These are phyloP conservation scores for Pseudonitzschia delicatissima DNA, from an alignment of 108 stramenopile genomes.

Conservation along the genomic window DNA sequence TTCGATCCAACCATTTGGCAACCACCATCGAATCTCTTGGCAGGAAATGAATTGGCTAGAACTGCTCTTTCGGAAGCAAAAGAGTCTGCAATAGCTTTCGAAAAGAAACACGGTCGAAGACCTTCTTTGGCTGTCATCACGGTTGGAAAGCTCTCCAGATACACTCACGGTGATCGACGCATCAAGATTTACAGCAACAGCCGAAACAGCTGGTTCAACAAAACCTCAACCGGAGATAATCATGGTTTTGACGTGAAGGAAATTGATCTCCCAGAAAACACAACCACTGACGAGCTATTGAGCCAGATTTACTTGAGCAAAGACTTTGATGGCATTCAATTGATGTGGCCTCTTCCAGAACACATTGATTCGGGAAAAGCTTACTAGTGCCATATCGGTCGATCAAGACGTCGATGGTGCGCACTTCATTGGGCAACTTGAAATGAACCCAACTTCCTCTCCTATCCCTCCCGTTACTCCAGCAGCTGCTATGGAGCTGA, in stretches of 20 bases:
- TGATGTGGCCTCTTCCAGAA: slow-evolving; percentile 51
- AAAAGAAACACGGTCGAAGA: slow-evolving; percentile 19
- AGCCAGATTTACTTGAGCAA: slow-evolving; percentile 35
- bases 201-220: slow-evolving; percentile 36
- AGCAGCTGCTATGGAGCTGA: slow-evolving; percentile 93
- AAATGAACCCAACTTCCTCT: slow-evolving; percentile 11
- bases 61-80: slow-evolving; percentile 28
- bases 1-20: slow-evolving; percentile 34
- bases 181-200: slow-evolving; percentile 32
- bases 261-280: slow-evolving; percentile 27
- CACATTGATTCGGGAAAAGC: slow-evolving; percentile 33
- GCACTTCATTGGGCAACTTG: slow-evolving; percentile 31
- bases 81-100: slow-evolving; percentile 27
- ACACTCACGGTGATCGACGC: slow-evolving; percentile 32
- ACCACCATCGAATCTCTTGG: slow-evolving; percentile 36
- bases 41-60: slow-evolving; percentile 40
- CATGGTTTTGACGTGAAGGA: slow-evolving; percentile 44
- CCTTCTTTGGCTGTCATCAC: slow-evolving; percentile 47
- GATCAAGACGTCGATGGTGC: slow-evolving; percentile 44
- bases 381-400: slow-evolving; percentile 33
- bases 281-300: slow-evolving; percentile 41
- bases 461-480: slow-evolving; percentile 70
- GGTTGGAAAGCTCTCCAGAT: slow-evolving; percentile 38
- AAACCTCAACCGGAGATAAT: slow-evolving; percentile 27
- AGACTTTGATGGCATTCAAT: slow-evolving; percentile 43